Base-by-base conservation (phyloP, 306 rosid species). In the Arachis hypogaea region DNA sequence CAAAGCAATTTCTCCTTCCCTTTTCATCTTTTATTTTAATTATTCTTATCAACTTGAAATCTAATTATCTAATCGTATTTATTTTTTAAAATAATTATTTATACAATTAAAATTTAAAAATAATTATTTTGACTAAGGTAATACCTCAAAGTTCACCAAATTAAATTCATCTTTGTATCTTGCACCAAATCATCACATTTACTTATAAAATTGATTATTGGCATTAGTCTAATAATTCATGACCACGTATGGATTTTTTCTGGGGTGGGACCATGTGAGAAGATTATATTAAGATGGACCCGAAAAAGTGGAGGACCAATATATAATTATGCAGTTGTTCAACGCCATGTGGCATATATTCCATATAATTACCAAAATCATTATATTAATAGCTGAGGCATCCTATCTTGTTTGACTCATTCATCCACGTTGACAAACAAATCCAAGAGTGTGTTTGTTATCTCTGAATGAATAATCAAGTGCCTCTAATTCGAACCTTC, bases 331-430 rank as follows among this genome's bases (percentile, higher is more conserved):
- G 1, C 30, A 38, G 4, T 73, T 64, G 68, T 57, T 71, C 41
- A 56, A 52, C 11, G 68, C 41, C 73, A 78, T 45, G 40, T 57
- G 74, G 72, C 59, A 82, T 66, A 73, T 72, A 78, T 78, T 72
- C 82, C 59, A 6, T 33, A 33, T n/a, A 16, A 38, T 59, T 63
- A 71, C 54, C 59, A 22, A 41, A 12, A 40, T 49, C 16, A 73
- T 72, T 12, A 66, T 59, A 16, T 33, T 33, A 43, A 22, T 22
- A 22, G 28, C 28, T 22, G 28, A 41, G 67, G 69, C 70, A 72
- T 51, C 77, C 18, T 41, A 47, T 72, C 29, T 50, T 7, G 40
- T 78, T 45, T 45, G 73, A 71, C 56, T 38, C 42, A 62, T 46
- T 47, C 9, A 42, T 71, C 54, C 63, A 47, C 22, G 59, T 49